A percentile compares a stretch with the other conserved stretches of the same genome.
phyloP scores from a whole-genome alignment of 2,329 filamentous ascomycete species.

The Fusarium begoniae region DNA sequence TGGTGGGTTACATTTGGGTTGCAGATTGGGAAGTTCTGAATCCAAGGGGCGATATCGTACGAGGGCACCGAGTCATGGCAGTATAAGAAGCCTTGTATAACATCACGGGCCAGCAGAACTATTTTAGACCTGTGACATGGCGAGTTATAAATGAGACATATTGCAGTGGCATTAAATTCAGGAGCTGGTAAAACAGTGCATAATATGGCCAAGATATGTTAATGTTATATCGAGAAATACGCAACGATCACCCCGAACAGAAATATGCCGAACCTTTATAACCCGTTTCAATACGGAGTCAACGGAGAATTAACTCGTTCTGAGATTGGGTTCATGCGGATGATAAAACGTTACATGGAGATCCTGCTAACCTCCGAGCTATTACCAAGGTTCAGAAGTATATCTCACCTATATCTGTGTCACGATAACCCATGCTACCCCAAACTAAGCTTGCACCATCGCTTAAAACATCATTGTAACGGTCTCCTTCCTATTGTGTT shows the following conservation, averaged over 20 bases:
- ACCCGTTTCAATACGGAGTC: neutral
- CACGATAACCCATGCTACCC: neutral
- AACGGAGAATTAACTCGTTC: neutral
- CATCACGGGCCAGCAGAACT: neutral
- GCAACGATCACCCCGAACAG: neutral
- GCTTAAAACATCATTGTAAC: neutral
- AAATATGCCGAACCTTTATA: neutral
- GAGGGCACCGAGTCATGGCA: neutral
- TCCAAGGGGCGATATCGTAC: neutral
- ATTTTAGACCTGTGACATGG: accelerated
- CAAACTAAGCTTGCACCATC: neutral
- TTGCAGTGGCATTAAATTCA: neutral
- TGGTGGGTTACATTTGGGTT: neutral
- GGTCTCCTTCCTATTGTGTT: neutral
- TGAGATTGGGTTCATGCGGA: neutral
- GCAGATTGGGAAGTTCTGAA: neutral
- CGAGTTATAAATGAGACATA: neutral
- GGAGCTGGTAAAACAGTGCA: neutral
- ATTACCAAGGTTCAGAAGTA: neutral
- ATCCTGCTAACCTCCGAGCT: neutral
- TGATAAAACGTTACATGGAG: neutral
- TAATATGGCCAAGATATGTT: neutral
- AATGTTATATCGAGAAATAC: neutral
- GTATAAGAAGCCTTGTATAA: neutral
- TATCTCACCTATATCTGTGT: neutral